Base-by-base conservation (phyloP, 2,329 filamentous ascomycete species). In the Penicillium sp. region DNA sequence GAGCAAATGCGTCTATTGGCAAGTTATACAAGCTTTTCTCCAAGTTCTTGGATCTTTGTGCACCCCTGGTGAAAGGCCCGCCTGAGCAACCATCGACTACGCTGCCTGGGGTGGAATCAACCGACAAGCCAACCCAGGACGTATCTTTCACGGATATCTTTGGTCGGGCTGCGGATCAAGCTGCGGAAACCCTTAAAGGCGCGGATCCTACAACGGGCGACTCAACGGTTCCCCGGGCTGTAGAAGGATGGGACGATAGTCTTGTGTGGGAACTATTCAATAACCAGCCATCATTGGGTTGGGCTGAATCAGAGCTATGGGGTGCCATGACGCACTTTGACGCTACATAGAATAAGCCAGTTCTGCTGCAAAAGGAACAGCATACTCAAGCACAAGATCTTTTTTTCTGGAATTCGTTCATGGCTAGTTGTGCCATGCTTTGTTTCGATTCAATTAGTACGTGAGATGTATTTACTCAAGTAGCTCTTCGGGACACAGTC, bases 241-340 rank as follows among this genome's bases (percentile, higher is more conserved):
- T 60, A 16, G 59, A 54, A 24, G 62, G 61, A 4, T 64, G 61
- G 62, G 45, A 63, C 54, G 62, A 64, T 41, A 63, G 51, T 55
- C 53, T 63, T 22, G 61, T 64, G 56, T 64, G 62, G 62, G 61
- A 64, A 39, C 24, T 64, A 14, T 64, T 64, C 22, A 56, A 63
- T 48, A 64, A 63, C 10, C 61, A 64, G 40, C 62, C 61, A 8
- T 63, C 62, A 7, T 47, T 64, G 13, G 62, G 57, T 10, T 64
- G 62, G 62, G 57, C 62, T 18, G 61, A 63, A 32, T 64, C 62
- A 14, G 62, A 62, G 38, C 14, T 63, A 14, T 63, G 60, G 62
- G 56, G 59, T 49, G 54, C 40, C 0, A 62, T 64, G 45, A 38
- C 57, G 4, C 59, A 58, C 36, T 49, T 62, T 18, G 50, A 57